phyloP scores from a whole-genome alignment of 345 rosid genomes.

The Anastatica hierochuntica region DNA sequence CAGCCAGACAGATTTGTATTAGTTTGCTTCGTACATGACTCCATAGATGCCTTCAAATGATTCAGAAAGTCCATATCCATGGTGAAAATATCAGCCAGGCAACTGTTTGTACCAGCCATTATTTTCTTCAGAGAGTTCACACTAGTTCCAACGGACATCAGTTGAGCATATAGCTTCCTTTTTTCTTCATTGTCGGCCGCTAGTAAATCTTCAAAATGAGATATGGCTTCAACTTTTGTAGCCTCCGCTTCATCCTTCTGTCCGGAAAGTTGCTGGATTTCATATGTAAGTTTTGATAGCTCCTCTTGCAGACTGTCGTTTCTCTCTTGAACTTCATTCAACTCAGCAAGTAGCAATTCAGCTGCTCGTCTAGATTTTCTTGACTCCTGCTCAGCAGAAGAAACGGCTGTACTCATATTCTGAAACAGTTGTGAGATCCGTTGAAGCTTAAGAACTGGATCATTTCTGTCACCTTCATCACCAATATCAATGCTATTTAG shows the following conservation, averaged over 20 bases:
- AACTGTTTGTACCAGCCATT: slow-evolving; percentile 33
- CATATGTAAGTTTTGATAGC: slow-evolving; percentile 37
- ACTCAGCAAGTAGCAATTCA: slow-evolving; percentile 75
- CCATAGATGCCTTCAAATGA: slow-evolving; percentile 44
- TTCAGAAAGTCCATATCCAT: slow-evolving; percentile 53
- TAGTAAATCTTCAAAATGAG: slow-evolving; percentile 42
- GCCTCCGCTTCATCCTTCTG: slow-evolving; percentile 51
- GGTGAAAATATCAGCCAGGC: slow-evolving; percentile 39
- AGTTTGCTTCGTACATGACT: slow-evolving; percentile 34
- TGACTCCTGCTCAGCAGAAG: slow-evolving; percentile 60
- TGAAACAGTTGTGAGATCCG: slow-evolving; percentile 36
- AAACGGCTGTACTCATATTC: slow-evolving; percentile 45
- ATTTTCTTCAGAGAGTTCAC: slow-evolving; percentile 39
- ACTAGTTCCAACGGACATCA: slow-evolving; percentile 35
- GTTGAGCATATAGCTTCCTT: slow-evolving; percentile 39
- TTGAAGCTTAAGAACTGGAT: slow-evolving; percentile 62
- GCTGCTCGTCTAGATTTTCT: slow-evolving; percentile 83
- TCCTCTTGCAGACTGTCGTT: slow-evolving; percentile 80
- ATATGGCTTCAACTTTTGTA: slow-evolving; percentile 51
- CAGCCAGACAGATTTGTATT: slow-evolving; percentile 25
- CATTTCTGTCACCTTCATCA: slow-evolving; percentile 34
- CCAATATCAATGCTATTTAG: slow-evolving; percentile 51
- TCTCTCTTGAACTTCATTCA: slow-evolving; percentile 92
- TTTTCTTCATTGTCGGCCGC: slow-evolving; percentile 37
- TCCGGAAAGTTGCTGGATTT: slow-evolving; percentile 40